phyloP scores from a whole-genome alignment of 306 rosid species.

The Dalbergia cochinchinensis region DNA sequence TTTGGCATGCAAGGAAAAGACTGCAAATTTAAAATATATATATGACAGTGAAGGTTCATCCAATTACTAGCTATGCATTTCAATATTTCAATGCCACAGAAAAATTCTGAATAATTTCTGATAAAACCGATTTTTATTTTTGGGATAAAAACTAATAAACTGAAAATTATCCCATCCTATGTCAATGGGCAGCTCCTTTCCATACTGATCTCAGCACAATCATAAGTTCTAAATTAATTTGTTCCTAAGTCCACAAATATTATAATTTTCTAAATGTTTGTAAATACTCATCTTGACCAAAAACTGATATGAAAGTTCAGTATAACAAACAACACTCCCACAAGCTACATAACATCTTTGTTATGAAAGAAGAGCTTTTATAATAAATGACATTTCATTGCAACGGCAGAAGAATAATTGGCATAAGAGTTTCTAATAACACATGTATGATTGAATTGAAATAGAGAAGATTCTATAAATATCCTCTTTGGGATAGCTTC shows the following conservation, averaged over 20 bases:
- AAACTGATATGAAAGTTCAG: not conserved
- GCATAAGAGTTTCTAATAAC: conserved; percentile 26
- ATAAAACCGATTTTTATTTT: too few species aligned
- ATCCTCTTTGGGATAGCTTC: conserved; percentile 16
- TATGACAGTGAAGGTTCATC: not conserved
- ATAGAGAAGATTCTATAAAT: not conserved
- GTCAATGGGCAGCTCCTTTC: conserved; percentile 15
- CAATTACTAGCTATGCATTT: not conserved
- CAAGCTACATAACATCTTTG: not conserved
- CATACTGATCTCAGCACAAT: conserved; percentile 17
- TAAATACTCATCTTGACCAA: conserved; percentile 13
- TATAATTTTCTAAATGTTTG: not conserved
- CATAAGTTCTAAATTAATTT: conserved; percentile 26
- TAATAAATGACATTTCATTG: conserved; percentile 9
- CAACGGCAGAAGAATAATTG: conserved; percentile 12
- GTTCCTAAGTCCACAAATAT: not conserved
- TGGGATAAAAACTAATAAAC: not conserved
- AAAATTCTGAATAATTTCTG: not conserved
- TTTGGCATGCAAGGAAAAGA: not conserved
- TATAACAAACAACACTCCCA: conserved; percentile 10
- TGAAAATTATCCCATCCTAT: not conserved
- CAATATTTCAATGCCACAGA: not conserved
- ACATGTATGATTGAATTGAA: conserved; percentile 25
- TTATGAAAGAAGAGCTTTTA: conserved; percentile 14
- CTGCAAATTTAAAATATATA: not conserved